Evolutionary conservation across 768 basidiomycete species (phyloP), one percentile per base, ranked within the genome.

Genomic region (Serendipita indica): DNA sequence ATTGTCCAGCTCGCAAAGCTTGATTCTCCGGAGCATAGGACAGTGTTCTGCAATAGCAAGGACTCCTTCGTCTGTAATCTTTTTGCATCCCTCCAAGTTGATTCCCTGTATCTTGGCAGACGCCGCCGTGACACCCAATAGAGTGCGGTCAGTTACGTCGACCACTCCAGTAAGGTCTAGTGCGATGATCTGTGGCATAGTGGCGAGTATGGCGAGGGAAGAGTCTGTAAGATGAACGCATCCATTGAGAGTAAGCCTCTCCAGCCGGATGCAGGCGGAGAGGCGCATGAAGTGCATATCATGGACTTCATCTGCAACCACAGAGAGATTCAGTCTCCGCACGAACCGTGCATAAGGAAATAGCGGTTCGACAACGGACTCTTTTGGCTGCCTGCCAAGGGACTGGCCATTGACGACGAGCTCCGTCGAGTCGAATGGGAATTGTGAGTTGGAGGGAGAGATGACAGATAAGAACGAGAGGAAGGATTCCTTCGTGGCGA

Each of bases 281-380:
- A 94, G 80, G 46, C 82, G 76, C 52, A 75, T 72, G 67, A 96
- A 80, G 60, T 86, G 75, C 61, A 83, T 78, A 70, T 92, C 88
- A 39, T 74, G 78, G 65, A 97, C 79, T 62, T 81, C 77, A 20
- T 72, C 68, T 32, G 81, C 81, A 35, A 97, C 73, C 56, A 77
- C 77, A 57, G 84, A 76, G 67, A 98, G 86, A 69, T 98, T 96
- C 67, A 99, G 79, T 45, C 96, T 83, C 28, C 90, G 84, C 63
- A 98, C 83, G 67, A 94, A 90, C 58, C 76, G 75, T 39, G 88
- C 77, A 67, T 98, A 98, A 7, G 84, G 81, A 72, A 97, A 96
- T 0, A 87, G 86, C 65, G 83, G 79, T 58, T 82, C 77, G 18
- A 76, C 70, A 5, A 22, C 32, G 25, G 22, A 4, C 49, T 43